phyloP scores from a whole-genome alignment of 441 rosid genomes.

The Theobroma grandiflorum region DNA sequence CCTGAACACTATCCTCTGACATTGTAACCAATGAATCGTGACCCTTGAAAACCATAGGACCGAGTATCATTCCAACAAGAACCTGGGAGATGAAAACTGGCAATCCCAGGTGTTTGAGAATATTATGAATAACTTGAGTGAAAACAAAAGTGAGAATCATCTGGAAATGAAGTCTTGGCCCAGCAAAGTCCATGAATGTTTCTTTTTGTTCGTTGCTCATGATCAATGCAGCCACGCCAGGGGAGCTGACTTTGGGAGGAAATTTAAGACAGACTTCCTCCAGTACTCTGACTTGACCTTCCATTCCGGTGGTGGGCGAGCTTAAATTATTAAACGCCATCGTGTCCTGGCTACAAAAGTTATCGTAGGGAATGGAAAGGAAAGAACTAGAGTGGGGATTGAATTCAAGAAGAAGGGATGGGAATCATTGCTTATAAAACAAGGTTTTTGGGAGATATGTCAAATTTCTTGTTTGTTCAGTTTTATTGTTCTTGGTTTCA shows the following conservation, averaged over 20 bases:
- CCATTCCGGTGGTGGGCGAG: too few species aligned
- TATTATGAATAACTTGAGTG: background rate
- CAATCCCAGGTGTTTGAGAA: background rate
- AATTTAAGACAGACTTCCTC: background rate
- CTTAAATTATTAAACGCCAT: too few species aligned
- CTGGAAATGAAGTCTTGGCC: background rate
- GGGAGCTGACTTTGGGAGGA: background rate
- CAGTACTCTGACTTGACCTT: background rate
- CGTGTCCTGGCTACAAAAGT: too few species aligned
- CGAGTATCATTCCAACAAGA: background rate
- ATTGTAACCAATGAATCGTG: background rate
- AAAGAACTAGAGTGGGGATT: too few species aligned
- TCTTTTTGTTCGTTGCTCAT: background rate
- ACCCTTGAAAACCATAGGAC: background rate
- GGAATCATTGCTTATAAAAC: too few species aligned
- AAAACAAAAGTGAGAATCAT: background rate
- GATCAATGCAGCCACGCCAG: background rate
- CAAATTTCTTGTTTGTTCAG: too few species aligned
- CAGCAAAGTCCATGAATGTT: background rate
- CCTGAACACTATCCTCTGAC: background rate
- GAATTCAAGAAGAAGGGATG: too few species aligned
- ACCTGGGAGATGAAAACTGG: slow-evolving; percentile 9
- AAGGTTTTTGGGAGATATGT: too few species aligned
- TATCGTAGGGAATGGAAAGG: too few species aligned
- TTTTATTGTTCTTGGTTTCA: too few species aligned